phyloP scores from a whole-genome alignment of 2,329 filamentous ascomycete genomes.

The Alternaria gansuensis region DNA sequence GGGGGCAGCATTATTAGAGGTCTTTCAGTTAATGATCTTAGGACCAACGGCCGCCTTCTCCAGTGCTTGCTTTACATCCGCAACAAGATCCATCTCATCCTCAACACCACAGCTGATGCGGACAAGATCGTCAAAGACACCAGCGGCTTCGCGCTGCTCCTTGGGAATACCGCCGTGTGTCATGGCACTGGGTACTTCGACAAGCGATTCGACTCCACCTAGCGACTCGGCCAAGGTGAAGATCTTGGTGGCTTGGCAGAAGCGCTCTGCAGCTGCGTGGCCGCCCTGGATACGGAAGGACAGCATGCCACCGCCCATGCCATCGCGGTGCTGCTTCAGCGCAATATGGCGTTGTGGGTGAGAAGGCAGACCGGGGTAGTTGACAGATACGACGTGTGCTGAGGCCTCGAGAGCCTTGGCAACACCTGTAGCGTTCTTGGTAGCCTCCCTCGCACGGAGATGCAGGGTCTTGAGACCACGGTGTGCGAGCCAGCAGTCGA shows the following conservation, averaged over 20 bases:
- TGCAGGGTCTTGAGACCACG: constrained; percentile 96
- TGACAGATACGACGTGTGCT: constrained; percentile 84
- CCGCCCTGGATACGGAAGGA: constrained; percentile 94
- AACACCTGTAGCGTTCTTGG: constrained; percentile 79
- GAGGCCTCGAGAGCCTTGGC: constrained; percentile 80
- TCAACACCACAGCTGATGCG: constrained; percentile 94
- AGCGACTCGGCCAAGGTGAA: constrained; percentile 94
- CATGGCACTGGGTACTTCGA: constrained; percentile 94
- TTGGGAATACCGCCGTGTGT: constrained; percentile 94
- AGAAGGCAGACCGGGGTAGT: constrained; percentile 90
- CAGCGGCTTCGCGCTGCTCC: constrained; percentile 88
- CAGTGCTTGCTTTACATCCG: constrained; percentile 83
- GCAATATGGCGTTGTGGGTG: constrained; percentile 89
- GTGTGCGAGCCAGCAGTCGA: constrained; percentile 98
- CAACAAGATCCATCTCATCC: constrained; percentile 82
- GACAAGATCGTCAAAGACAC: constrained; percentile 94
- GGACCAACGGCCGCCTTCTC: constrained; percentile 72
- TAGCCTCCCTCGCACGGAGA: constrained; percentile 86
- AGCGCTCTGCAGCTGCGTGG: constrained; percentile 82
- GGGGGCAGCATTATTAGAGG: constrained; percentile 5
- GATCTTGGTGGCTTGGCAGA: constrained; percentile 88
- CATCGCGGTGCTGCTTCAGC: constrained; percentile 88
- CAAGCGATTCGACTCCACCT: constrained; percentile 89
- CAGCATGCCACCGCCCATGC: constrained; percentile 96
- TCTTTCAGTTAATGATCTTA: constrained; percentile 49